Base-by-base conservation (phyloP, 2,329 filamentous ascomycete genomes). In the Diaporthe caulivora region DNA sequence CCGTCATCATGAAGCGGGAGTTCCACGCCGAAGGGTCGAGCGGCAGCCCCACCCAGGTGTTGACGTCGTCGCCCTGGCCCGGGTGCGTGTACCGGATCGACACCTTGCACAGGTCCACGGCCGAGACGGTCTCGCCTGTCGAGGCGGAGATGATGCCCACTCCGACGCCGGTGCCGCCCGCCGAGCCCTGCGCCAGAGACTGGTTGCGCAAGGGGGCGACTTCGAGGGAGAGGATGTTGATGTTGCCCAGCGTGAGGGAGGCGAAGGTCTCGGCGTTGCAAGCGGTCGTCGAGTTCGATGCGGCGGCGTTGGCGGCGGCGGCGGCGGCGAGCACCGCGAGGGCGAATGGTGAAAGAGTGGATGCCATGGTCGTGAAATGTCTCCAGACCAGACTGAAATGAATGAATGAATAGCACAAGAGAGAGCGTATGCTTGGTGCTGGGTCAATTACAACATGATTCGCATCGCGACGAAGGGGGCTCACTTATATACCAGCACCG, bases 81-180 rank as follows among this genome's bases (percentile, higher is more conserved):
- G 71, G 71, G 57, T 72, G 71, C 7, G 71, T 72, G 71, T 72
- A 72, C n/a, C 26, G 31, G 51, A 72, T 67, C 34, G 71, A 70
- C 3, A 72, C 4, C 53, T 53, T 70, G 64, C 71, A 72, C 21
- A 72, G 31, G 37, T 60, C 62, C 8, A 70, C 71, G 31, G 69
- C 29, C 18, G 69, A 54, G 44, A 53, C 31, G 18, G 69, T 15
- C 40, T 64, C 47, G 47, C 55, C 42, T n/a, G 69, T 44, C 37
- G 42, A 40, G 10, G 69, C 55, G 2, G 54, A 49, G 44, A 71
- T 40, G 58, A 51, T 62, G 10, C 40, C 47, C 24, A 60, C 54
- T 3, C 62, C 62, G 31, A 67, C 62, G 15, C 62, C 62, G 10
- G 62, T 53, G 62, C 47, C 18, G 2, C n/a, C 47, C 8, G 47